phyloP scores from a whole-genome alignment of 495 filamentous ascomycete genomes.

The Aspergillus kassunensis region DNA sequence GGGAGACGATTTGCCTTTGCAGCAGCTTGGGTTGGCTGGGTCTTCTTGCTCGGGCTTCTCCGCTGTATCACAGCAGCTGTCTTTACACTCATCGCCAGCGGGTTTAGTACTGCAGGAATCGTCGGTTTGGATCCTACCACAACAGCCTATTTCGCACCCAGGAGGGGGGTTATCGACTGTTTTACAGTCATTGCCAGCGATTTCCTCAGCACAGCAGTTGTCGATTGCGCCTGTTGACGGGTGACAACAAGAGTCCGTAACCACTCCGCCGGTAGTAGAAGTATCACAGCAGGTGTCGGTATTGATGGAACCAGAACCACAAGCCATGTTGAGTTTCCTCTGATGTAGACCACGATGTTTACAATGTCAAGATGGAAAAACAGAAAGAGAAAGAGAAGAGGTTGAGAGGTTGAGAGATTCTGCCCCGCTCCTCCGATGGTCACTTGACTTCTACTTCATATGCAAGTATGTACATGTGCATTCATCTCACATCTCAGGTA shows the following conservation, averaged over 20 bases:
- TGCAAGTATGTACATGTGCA: slow-evolving; percentile 24
- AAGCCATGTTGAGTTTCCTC: not conserved
- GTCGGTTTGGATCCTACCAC: not conserved
- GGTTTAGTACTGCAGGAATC: not conserved
- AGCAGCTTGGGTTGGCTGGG: not conserved
- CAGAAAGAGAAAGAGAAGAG: not conserved
- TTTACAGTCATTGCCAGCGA: not conserved
- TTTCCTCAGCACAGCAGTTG: too few relatives aligned
- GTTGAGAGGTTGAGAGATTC: not conserved
- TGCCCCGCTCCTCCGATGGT: not conserved
- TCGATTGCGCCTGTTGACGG: too few relatives aligned
- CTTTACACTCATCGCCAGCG: not conserved
- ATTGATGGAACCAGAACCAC: too few relatives aligned
- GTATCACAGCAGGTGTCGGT: too few relatives aligned
- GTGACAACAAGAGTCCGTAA: too few relatives aligned
- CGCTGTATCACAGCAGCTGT: not conserved
- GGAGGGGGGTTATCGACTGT: not conserved
- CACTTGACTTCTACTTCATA: too few relatives aligned
- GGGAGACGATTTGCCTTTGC: not conserved
- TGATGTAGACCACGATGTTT: not conserved
- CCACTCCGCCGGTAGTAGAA: too few relatives aligned
- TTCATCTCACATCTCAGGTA: not conserved
- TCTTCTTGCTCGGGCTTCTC: not conserved
- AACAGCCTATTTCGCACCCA: not conserved
- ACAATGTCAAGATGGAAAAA: not conserved